A percentile compares a stretch with the other conserved stretches of the same genome.
These are phyloP conservation scores for Skeletonema costatum DNA, from an alignment of 108 stramenopile genomes.

Conservation along the genomic window DNA sequence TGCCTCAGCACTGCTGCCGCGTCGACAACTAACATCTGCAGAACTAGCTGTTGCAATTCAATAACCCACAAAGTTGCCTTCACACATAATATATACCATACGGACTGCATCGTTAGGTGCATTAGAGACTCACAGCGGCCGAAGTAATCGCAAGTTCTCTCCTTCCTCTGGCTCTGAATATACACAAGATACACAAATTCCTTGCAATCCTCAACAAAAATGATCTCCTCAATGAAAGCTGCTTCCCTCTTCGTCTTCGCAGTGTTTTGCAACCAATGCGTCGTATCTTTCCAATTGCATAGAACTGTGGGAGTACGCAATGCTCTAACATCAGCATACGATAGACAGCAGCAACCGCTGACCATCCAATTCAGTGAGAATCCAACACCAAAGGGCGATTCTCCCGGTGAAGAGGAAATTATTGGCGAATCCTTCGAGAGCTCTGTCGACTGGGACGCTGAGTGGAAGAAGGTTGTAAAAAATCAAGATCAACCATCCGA, in stretches of 20 bases:
- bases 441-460: constrained; percentile 44
- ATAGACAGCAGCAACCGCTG: constrained; percentile 1
- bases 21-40: too few relatives aligned
- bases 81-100: too few relatives aligned
- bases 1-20: not conserved
- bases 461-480: constrained; percentile 47
- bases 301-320: not conserved
- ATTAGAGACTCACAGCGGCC: not conserved
- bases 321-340: not conserved
- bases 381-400: constrained; percentile 1
- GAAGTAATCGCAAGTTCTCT: not conserved
- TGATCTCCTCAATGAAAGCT: not conserved
- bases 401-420: constrained; percentile 2
- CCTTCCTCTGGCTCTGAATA: not conserved
- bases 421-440: constrained; percentile 10
- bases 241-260: not conserved
- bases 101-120: too few relatives aligned
- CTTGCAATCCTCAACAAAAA: not conserved
- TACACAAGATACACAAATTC: not conserved
- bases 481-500: constrained; percentile 34
- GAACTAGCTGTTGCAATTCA: too few relatives aligned
- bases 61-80: too few relatives aligned
- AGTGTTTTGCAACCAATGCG: not conserved
- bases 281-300: constrained; percentile 14
- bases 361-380: constrained; percentile 16